Evolutionary conservation across 352 stramenopile genomes (phyloP).

Genomic region (Chrysophaeum taylorii): DNA sequence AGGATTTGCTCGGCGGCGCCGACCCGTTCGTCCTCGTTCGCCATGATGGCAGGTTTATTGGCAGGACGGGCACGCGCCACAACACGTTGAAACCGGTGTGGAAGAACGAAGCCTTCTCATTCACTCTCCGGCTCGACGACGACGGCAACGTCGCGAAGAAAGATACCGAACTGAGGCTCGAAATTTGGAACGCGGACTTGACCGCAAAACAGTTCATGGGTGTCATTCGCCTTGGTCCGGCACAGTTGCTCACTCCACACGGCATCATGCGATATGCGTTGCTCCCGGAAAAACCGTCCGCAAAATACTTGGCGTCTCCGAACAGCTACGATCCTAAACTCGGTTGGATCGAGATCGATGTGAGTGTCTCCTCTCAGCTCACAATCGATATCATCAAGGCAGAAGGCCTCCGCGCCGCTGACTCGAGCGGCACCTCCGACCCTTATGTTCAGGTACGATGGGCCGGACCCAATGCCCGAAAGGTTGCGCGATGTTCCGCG

Average conservation of each 20-base stretch:
- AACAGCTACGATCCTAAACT: not conserved
- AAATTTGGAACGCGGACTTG: constrained; percentile 8
- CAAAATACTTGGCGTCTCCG: not conserved
- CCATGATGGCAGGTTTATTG: constrained; percentile 15
- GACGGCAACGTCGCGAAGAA: not conserved
- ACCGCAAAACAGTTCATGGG: not conserved
- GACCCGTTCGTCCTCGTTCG: constrained; percentile 22
- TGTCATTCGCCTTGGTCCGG: not conserved
- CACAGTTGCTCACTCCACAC: not conserved
- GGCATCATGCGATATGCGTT: not conserved
- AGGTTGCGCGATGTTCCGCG: not conserved
- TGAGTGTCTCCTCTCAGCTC: not conserved
- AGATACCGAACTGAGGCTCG: not conserved
- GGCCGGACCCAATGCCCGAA: not conserved
- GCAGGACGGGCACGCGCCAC: constrained; percentile 10
- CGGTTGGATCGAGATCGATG: not conserved
- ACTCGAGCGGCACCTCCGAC: constrained; percentile 2
- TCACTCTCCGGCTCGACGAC: not conserved
- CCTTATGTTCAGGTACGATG: not conserved
- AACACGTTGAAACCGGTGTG: constrained; percentile 20
- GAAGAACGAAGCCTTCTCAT: constrained; percentile 10
- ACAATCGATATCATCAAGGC: not conserved
- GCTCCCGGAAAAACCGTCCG: not conserved
- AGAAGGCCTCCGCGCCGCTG: constrained; percentile 1
- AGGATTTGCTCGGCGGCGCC: constrained; percentile 16